phyloP scores from a whole-genome alignment of 768 basidiomycete species.

The Ramaria sp. region DNA sequence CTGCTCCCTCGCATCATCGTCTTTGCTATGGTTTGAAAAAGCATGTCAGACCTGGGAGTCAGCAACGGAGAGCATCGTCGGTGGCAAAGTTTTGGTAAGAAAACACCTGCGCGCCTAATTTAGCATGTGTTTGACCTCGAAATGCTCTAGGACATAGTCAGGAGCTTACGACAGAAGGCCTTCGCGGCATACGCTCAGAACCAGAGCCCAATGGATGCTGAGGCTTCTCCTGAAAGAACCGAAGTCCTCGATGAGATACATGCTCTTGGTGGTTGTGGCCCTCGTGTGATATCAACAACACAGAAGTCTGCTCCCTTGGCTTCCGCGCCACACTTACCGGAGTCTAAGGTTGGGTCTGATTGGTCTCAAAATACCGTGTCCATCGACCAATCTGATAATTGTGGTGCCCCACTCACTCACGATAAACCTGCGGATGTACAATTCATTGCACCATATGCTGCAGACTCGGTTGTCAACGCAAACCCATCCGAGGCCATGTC shows the following conservation, averaged over 20 bases:
- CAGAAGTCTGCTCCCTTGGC: neutral
- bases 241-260: no score
- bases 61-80: constrained; percentile 30
- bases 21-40: constrained; percentile 49
- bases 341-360: neutral
- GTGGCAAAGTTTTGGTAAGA: neutral
- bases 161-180: constrained; percentile 1
- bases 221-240: neutral
- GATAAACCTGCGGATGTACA: no score
- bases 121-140: no score
- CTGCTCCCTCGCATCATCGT: constrained; percentile 61
- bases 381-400: neutral
- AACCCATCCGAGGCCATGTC: neutral
- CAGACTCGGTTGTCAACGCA: neutral
- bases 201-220: neutral
- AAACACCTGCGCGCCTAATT: neutral
- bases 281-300: no score
- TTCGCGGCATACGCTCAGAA: constrained; percentile 1
- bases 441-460: neutral
- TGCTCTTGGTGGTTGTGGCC: no score
- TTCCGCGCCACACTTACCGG: neutral
- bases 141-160: neutral
- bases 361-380: neutral
- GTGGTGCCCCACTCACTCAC: no score
- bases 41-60: constrained; percentile 56